Percentiles rank a stretch among this genome's conserved stretches.
Evolutionary conservation across 108 stramenopile species (phyloP).

Genomic region (Pseudonitzschia pungens): DNA sequence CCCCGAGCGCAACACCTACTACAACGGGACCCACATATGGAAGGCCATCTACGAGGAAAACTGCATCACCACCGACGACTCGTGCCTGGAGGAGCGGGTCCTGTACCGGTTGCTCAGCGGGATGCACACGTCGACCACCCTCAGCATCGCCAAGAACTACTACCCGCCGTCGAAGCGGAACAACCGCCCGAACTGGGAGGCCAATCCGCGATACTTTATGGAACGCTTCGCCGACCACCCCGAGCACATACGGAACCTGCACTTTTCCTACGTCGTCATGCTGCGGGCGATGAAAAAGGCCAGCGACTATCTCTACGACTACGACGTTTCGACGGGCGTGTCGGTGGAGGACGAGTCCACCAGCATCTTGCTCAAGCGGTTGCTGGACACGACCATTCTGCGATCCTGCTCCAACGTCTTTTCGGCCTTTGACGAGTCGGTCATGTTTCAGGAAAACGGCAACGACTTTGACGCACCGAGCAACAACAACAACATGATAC

Average conservation of each 20-base stretch:
- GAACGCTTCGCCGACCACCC: constrained; percentile 78
- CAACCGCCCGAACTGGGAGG: constrained; percentile 67
- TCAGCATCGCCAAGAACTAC: constrained; percentile 89
- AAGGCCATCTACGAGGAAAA: constrained; percentile 92
- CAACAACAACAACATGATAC: constrained; percentile 6
- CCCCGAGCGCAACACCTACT: constrained; percentile 94
- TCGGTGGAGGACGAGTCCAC: constrained; percentile 79
- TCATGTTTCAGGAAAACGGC: constrained; percentile 79
- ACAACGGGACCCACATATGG: constrained; percentile 93
- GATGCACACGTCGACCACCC: constrained; percentile 86
- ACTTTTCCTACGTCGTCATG: constrained; percentile 93
- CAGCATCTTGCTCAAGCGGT: constrained; percentile 57
- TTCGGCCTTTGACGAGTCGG: constrained; percentile 91
- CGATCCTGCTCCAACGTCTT: constrained; percentile 77
- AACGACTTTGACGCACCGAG: too few relatives aligned
- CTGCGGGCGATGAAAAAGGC: constrained; percentile 87
- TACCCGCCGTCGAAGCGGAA: constrained; percentile 87
- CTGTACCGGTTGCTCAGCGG: constrained; percentile 88
- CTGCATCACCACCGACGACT: constrained; percentile 58
- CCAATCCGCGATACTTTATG: constrained; percentile 86
- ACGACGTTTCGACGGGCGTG: constrained; percentile 78
- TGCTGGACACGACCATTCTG: constrained; percentile 80
- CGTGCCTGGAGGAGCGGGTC: constrained; percentile 92
- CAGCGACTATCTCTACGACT: constrained; percentile 65
- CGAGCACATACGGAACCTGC: constrained; percentile 89